A percentile compares a stretch with the other conserved stretches of the same genome.
Evolutionary conservation across 257 asterid genomes (phyloP).

Genomic region (Coffea canephora): DNA sequence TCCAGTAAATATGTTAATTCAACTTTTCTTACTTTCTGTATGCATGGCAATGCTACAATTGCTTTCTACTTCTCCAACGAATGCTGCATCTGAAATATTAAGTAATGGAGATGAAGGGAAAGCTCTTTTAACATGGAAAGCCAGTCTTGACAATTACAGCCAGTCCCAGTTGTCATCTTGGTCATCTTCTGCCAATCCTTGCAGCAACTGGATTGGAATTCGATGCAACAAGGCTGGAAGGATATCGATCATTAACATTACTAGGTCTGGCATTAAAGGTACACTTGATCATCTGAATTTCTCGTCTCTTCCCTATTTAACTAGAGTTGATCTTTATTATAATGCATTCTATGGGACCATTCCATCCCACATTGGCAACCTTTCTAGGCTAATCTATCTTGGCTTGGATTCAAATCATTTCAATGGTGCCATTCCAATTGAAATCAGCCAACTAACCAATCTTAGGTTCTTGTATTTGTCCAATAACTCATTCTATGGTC

Average conservation of each 20-base stretch:
- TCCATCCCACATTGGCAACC: slow-evolving; percentile 9
- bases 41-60: too few relatives aligned
- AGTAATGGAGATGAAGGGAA: slow-evolving; percentile 10
- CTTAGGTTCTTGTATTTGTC: neutral
- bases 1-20: too few relatives aligned
- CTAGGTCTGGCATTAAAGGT: neutral
- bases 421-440: slow-evolving; percentile 20
- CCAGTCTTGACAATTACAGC: neutral
- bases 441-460: slow-evolving; percentile 12
- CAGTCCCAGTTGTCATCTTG: neutral
- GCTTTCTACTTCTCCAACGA: too few relatives aligned
- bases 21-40: too few relatives aligned
- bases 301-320: slow-evolving; percentile 10
- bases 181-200: neutral
- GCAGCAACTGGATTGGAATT: neutral
- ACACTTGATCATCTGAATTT: slow-evolving; percentile 10
- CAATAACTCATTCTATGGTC: slow-evolving; percentile 8
- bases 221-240: neutral
- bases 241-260: neutral
- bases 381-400: slow-evolving; percentile 18
- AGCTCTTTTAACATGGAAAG: slow-evolving; percentile 26
- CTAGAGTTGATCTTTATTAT: slow-evolving; percentile 7
- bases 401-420: slow-evolving; percentile 12
- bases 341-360: slow-evolving; percentile 23
- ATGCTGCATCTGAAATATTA: too few relatives aligned